Percentiles rank a stretch among this genome's conserved stretches.
phyloP scores from a whole-genome alignment of 108 stramenopile genomes.

The Halocafeteria seosinensis region DNA sequence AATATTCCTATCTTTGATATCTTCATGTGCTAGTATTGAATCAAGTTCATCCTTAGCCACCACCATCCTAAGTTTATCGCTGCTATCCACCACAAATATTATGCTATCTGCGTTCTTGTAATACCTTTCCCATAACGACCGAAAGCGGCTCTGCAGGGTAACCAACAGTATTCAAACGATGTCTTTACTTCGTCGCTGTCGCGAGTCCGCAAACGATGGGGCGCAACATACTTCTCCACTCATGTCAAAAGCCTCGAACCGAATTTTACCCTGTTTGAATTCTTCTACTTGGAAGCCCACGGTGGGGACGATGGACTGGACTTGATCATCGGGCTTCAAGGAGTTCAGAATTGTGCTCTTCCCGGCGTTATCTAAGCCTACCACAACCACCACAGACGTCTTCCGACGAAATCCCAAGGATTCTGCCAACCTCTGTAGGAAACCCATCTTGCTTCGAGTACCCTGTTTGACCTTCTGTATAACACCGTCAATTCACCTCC shows the following conservation, averaged over 20 bases:
- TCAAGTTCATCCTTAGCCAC: slow-evolving; percentile 18
- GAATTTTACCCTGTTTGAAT: neutral
- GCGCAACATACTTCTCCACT: neutral
- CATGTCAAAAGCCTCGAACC: slow-evolving; percentile 17
- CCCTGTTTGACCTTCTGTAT: too few species aligned
- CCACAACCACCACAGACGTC: slow-evolving; percentile 1
- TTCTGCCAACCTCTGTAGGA: neutral
- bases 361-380: slow-evolving; percentile 12
- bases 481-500: too few species aligned
- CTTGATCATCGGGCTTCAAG: neutral
- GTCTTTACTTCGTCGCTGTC: neutral
- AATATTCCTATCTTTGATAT: neutral
- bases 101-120: slow-evolving; percentile 3
- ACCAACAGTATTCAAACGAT: neutral
- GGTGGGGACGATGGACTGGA: slow-evolving; percentile 8
- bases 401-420: neutral
- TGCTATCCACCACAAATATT: slow-evolving; percentile 13
- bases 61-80: slow-evolving; percentile 2
- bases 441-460: neutral
- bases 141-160: neutral
- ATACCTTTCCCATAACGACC: slow-evolving; percentile 6
- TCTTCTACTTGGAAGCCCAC: slow-evolving; percentile 12
- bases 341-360: slow-evolving; percentile 13
- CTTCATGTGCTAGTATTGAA: neutral
- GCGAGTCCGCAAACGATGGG: neutral